phyloP scores from a whole-genome alignment of 805 yeast species.

The Metschnikowia proteae region DNA sequence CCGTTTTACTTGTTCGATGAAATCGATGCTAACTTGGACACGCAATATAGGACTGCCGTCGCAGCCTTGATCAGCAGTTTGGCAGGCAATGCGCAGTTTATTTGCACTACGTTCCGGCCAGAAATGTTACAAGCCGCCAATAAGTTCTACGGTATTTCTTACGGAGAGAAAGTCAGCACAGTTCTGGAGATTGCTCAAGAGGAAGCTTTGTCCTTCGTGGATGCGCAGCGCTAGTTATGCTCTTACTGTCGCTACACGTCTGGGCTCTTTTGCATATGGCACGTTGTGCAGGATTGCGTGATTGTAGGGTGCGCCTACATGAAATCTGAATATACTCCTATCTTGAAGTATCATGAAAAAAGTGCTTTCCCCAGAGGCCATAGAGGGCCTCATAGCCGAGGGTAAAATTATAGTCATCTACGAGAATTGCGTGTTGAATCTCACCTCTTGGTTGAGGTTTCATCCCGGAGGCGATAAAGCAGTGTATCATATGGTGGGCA shows the following conservation, averaged over 20 bases:
- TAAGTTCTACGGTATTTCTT: conserved; percentile 83
- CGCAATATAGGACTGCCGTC: conserved; percentile 85
- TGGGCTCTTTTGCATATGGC: background rate
- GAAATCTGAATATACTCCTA: background rate
- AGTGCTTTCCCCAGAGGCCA: conserved; percentile 28
- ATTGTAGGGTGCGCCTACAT: background rate
- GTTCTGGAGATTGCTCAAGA: conserved; percentile 65
- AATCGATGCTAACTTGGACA: conserved; percentile 92
- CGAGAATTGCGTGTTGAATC: conserved; percentile 53
- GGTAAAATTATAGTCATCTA: conserved; percentile 74
- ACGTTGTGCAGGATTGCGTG: conserved; percentile 2
- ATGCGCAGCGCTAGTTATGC: conserved; percentile 45
- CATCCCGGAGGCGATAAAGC: conserved; percentile 94
- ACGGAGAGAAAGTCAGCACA: conserved; percentile 74
- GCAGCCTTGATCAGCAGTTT: conserved; percentile 68
- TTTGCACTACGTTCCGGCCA: conserved; percentile 93
- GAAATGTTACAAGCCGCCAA: conserved; percentile 88
- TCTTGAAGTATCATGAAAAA: conserved; percentile 7
- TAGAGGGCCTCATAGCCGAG: conserved; percentile 56
- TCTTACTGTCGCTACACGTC: background rate
- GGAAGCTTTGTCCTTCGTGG: conserved; percentile 81
- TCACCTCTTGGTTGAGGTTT: conserved; percentile 63
- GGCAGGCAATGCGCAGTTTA: conserved; percentile 75
- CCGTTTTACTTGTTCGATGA: conserved; percentile 96
- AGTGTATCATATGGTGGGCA: conserved; percentile 76